Evolutionary conservation across 371 early-diverging fungal genomes (phyloP).

Genomic region (Mortierella sp.): DNA sequence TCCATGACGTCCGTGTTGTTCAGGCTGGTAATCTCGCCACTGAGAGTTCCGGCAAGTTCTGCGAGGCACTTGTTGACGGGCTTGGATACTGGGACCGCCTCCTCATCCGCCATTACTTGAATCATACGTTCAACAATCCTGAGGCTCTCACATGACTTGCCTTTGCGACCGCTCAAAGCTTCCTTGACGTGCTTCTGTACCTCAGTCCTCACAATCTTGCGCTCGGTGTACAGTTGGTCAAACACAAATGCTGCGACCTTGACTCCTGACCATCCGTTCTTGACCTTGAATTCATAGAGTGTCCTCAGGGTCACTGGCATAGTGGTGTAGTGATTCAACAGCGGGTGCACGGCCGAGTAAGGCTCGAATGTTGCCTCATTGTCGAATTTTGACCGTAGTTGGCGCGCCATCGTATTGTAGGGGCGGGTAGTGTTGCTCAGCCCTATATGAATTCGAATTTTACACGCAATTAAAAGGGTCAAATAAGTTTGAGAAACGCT

Average conservation of each 20-base stretch:
- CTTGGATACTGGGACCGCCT: slow-evolving; percentile 6
- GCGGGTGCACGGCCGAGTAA: slow-evolving; percentile 17
- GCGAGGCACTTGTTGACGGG: slow-evolving; percentile 20
- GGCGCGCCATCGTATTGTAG: slow-evolving; percentile 16
- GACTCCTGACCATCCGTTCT: slow-evolving; percentile 17
- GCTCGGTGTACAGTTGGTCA: slow-evolving; percentile 16
- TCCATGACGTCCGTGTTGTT: slow-evolving; percentile 16
- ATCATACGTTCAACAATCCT: slow-evolving; percentile 7
- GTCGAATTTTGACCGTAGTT: neutral
- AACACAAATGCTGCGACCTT: slow-evolving; percentile 29
- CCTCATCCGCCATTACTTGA: neutral
- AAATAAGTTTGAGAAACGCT: neutral
- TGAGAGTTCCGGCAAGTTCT: slow-evolving; percentile 24
- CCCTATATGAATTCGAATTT: neutral
- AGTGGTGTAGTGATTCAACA: slow-evolving; percentile 25
- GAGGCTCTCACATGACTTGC: slow-evolving; percentile 15
- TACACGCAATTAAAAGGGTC: neutral
- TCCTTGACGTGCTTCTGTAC: neutral
- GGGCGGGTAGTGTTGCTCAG: neutral
- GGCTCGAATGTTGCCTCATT: slow-evolving; percentile 17
- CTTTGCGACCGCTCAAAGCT: neutral
- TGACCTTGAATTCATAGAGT: slow-evolving; percentile 16
- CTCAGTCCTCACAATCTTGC: slow-evolving; percentile 20
- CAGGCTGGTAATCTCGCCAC: slow-evolving; percentile 24
- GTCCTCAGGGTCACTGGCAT: slow-evolving; percentile 31